Evolutionary conservation across 306 rosid species (phyloP).

Genomic region (Malus sylvestris): DNA sequence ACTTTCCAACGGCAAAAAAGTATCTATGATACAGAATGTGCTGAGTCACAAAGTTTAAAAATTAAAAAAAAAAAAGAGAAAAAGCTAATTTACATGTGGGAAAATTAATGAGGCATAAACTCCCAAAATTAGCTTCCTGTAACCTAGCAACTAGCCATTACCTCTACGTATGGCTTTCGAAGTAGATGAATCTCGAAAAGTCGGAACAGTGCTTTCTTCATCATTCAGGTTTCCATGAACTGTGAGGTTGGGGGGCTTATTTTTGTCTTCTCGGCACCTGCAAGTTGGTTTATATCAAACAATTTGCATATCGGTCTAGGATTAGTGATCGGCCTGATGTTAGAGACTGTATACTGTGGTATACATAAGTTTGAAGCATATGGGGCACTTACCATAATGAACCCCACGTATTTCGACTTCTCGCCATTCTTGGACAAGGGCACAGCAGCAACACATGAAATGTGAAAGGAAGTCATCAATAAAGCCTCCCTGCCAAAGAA

Average conservation of each 20-base stretch:
- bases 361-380: slow-evolving; percentile 2
- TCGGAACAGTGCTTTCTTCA: slow-evolving; percentile 12
- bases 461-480: slow-evolving; percentile 94
- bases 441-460: slow-evolving; percentile 97
- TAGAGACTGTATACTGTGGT: neutral
- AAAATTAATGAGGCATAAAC: slow-evolving; percentile 17
- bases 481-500: slow-evolving; percentile 64
- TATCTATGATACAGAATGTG: slow-evolving; percentile 18
- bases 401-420: slow-evolving; percentile 87
- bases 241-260: slow-evolving; percentile 86
- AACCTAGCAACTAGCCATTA: slow-evolving; percentile 24
- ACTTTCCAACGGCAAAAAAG: neutral
- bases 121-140: slow-evolving; percentile 18
- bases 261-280: slow-evolving; percentile 78
- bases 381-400: slow-evolving; percentile 44
- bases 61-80: neutral
- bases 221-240: slow-evolving; percentile 70
- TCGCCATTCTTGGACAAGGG: slow-evolving; percentile 99
- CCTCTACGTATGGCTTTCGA: slow-evolving; percentile 25
- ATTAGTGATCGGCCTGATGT: neutral
- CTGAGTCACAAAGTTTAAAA: neutral
- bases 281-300: slow-evolving; percentile 25
- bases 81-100: slow-evolving; percentile 35
- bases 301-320: neutral
- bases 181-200: slow-evolving; percentile 22